Conservation (phyloP, 495 filamentous ascomycete species). For the Sordaria brevicollis region DNA sequence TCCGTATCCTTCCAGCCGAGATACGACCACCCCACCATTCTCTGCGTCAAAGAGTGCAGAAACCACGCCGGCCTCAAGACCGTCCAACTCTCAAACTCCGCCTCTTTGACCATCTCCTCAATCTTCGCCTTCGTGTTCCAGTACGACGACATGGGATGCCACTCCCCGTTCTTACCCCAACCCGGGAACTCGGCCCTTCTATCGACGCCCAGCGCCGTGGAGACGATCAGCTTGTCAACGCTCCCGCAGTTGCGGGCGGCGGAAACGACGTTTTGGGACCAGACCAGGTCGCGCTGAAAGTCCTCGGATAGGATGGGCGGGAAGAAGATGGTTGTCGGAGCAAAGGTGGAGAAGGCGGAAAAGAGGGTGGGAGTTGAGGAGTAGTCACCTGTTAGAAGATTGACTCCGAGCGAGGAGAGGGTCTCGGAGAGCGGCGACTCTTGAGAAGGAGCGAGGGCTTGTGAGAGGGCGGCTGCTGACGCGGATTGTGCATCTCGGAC, state of each 20-base stretch:
- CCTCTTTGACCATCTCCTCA: neutral
- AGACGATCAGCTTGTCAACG: neutral
- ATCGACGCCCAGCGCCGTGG: neutral
- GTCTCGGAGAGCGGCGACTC: too few relatives aligned
- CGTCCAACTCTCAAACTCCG: neutral
- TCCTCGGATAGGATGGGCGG: too few relatives aligned
- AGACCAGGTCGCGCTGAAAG: too few relatives aligned
- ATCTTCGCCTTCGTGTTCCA: neutral
- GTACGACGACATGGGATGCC: neutral
- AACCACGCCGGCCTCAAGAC: neutral
- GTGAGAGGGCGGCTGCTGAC: too few relatives aligned
- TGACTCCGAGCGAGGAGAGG: too few relatives aligned
- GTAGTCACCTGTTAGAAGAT: too few relatives aligned
- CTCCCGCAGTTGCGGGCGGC: neutral
- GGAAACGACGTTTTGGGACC: neutral
- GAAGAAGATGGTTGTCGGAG: too few relatives aligned
- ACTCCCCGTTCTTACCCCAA: neutral
- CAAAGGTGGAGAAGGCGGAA: too few relatives aligned
- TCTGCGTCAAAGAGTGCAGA: neutral
- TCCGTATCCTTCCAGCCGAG: neutral
- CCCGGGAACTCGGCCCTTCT: neutral
- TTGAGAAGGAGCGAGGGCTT: too few relatives aligned
- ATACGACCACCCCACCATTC: neutral
- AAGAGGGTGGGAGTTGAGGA: too few relatives aligned
- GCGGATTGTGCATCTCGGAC: too few relatives aligned